Conservation (phyloP, 441 rosid species). For the Capsella rubella region DNA sequence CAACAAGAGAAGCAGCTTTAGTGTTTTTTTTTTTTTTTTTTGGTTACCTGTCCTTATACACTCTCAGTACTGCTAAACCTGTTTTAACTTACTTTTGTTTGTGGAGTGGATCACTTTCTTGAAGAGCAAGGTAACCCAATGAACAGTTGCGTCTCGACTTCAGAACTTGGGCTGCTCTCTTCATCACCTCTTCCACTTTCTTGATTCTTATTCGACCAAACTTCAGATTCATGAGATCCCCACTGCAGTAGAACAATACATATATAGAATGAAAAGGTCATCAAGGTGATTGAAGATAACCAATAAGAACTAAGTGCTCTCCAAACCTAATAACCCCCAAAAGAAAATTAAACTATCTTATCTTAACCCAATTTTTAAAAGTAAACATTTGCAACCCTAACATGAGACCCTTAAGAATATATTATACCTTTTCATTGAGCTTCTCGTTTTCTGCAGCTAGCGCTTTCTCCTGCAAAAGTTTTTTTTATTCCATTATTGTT, state of each 20-base stretch:
- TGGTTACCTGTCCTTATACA: conserved; percentile 38
- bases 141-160: conserved; percentile 88
- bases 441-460: conserved; percentile 68
- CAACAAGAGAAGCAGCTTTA: conserved; percentile 38
- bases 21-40: neutral
- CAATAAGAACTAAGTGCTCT: conserved; percentile 7
- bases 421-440: conserved; percentile 66
- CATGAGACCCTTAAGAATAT: conserved; percentile 28
- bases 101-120: conserved; percentile 48
- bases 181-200: conserved; percentile 45
- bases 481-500: conserved; percentile 24
- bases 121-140: conserved; percentile 65
- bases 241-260: conserved; percentile 30
- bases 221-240: conserved; percentile 38
- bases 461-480: conserved; percentile 64
- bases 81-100: conserved; percentile 20
- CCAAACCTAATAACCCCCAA: conserved; percentile 19
- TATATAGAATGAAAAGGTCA: conserved; percentile 1
- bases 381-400: conserved; percentile 34
- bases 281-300: neutral
- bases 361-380: conserved; percentile 7
- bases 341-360: neutral
- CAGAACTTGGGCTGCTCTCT: conserved; percentile 66
- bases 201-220: conserved; percentile 33
- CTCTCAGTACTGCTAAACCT: conserved; percentile 28